Evolutionary conservation across 768 basidiomycete species (phyloP), one percentile per base, ranked within the genome.

Genomic region (Kockovaella imperatae): DNA sequence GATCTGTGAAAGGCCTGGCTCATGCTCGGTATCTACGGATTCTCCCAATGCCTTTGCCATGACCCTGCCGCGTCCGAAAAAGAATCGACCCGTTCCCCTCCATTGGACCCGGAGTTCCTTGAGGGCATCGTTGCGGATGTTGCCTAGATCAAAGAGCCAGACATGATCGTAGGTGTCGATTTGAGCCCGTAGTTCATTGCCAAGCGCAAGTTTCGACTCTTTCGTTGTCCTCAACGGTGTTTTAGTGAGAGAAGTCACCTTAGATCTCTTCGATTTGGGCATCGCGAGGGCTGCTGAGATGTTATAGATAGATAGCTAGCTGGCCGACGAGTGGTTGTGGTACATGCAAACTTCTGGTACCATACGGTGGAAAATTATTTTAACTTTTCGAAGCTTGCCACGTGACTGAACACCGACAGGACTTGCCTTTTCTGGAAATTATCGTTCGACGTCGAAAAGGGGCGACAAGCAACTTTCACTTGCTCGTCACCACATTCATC

Each of bases 31-130:
- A 69, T 86, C 91, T 32, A 79, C 77, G 5, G 87, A 85, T 32
- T 80, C 79, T 3, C 95, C 95, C 14, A 99, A 77, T 34, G 89
- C 93, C 70, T 93, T 96, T 21, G 88, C 87, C 87, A 99, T 93
- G 23, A 99, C 87, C 45, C 73, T 73, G 51, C 74, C 74, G 62
- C 82, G 78, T 14, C 85, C 87, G 74, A 91, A 87, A 71, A 89
- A 91, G 73, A 93, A 80, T 59, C 89, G 81, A 46, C 87, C 89
- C 53, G 87, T 81, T 54, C 87, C 89, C 77, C 87, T 87, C 95
- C 95, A 99, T 55, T 86, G 75, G 51, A 82, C 82, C 56, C 95
- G 79, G 39, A 97, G 87, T 43, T 87, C 89, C 77, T 97, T 91
- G 31, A 99, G 74, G 72, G 88, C 84, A 23, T 89, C 75, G 74